Evolutionary conservation across 306 rosid species (phyloP).

Genomic region (Vigna trinervia): DNA sequence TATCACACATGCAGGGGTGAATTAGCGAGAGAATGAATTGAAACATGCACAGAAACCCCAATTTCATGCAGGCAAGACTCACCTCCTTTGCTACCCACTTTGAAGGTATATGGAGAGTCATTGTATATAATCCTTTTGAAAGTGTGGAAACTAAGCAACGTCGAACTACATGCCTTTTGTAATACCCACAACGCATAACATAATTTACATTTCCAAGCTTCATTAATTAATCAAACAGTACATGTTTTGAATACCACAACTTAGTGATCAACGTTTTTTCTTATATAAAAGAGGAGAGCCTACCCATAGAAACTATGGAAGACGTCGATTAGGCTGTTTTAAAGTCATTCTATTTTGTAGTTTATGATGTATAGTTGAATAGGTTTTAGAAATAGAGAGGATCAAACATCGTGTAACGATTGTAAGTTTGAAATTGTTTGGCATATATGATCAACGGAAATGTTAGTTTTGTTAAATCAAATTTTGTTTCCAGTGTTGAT

Average conservation of each 20-base stretch:
- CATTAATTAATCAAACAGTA: slow-evolving; percentile 17
- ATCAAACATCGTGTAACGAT: slow-evolving; percentile 13
- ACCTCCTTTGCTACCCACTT: too few relatives aligned
- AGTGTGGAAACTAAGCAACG: too few relatives aligned
- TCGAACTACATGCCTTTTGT: too few relatives aligned
- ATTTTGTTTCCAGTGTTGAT: slow-evolving; percentile 12
- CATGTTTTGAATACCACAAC: slow-evolving; percentile 34
- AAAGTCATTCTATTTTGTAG: slow-evolving; percentile 14
- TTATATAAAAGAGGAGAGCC: not conserved
- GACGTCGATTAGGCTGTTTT: slow-evolving; percentile 18
- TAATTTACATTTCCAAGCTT: not conserved
- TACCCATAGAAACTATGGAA: not conserved
- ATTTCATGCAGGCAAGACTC: too few relatives aligned
- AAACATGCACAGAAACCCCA: too few relatives aligned
- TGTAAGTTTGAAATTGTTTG: slow-evolving; percentile 18
- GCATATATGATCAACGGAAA: slow-evolving; percentile 12
- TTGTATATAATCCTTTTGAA: too few relatives aligned
- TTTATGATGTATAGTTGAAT: slow-evolving; percentile 11
- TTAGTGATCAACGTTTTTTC: not conserved
- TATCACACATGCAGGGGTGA: too few relatives aligned
- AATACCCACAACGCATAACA: too few relatives aligned
- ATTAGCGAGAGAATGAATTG: too few relatives aligned
- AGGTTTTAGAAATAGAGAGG: slow-evolving; percentile 7
- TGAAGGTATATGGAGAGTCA: too few relatives aligned
- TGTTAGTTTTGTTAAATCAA: not conserved